A percentile compares a stretch with the other conserved stretches of the same genome.
phyloP scores from a whole-genome alignment of 1,284 basidiomycete species.

The Sanguinoderma infundibulare region DNA sequence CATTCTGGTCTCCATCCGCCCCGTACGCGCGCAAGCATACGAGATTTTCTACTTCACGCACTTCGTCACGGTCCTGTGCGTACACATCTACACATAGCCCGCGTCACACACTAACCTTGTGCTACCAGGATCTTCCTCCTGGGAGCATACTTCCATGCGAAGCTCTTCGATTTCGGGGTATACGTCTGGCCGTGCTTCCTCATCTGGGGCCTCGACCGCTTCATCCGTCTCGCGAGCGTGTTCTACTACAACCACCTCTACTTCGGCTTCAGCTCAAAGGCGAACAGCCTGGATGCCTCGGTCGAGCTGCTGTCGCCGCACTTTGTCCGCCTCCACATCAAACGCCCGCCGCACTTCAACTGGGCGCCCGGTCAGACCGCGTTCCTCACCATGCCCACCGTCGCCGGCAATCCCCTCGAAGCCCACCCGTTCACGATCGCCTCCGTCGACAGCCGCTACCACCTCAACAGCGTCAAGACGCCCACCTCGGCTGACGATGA shows the following conservation, averaged over 20 bases:
- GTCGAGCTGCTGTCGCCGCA: constrained; percentile 52
- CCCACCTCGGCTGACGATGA: background rate
- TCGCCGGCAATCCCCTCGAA: constrained; percentile 49
- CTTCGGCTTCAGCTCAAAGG: constrained; percentile 35
- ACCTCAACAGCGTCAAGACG: constrained; percentile 1
- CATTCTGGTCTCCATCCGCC: constrained; percentile 29
- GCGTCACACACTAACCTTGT: background rate
- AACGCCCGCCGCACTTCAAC: constrained; percentile 43
- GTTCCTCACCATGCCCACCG: constrained; percentile 48
- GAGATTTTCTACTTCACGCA: constrained; percentile 34
- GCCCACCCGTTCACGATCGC: constrained; percentile 62
- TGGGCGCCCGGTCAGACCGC: constrained; percentile 59
- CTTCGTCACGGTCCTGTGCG: constrained; percentile 31
- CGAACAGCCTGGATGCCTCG: constrained; percentile 40
- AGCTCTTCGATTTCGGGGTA: constrained; percentile 21
- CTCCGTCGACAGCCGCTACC: constrained; percentile 40
- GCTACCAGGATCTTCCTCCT: constrained; percentile 24
- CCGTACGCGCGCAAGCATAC: constrained; percentile 27
- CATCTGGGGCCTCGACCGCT: constrained; percentile 69
- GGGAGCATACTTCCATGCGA: constrained; percentile 41
- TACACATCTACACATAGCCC: background rate
- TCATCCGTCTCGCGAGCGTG: constrained; percentile 54
- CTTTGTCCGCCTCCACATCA: constrained; percentile 54
- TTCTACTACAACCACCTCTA: constrained; percentile 54
- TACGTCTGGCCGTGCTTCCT: constrained; percentile 63